A percentile compares a stretch with the other conserved stretches of the same genome.
These are phyloP conservation scores for Rhodotorula sp. DNA, from an alignment of 1,284 basidiomycete species.

Conservation along the genomic window DNA sequence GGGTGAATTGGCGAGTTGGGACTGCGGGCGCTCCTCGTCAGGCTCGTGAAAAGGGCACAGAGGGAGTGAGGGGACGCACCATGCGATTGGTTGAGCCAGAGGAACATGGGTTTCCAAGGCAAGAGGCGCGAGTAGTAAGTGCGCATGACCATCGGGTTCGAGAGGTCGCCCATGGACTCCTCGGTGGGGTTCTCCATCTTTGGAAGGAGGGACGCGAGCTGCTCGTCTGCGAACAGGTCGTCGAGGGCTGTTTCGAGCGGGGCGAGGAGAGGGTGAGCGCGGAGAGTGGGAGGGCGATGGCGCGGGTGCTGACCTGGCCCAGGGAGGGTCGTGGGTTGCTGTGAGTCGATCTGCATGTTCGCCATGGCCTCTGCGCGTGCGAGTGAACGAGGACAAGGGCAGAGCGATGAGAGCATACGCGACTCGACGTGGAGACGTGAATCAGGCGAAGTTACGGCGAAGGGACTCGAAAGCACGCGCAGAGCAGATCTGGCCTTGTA, in stretches of 20 bases:
- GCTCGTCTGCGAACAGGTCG: slow-evolving; percentile 33
- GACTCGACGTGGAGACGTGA: not conserved
- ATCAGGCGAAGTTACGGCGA: not conserved
- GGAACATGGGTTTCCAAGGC: slow-evolving; percentile 89
- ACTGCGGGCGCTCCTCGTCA: slow-evolving; percentile 43
- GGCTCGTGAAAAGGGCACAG: not conserved
- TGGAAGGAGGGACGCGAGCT: slow-evolving; percentile 8
- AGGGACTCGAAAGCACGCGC: too few relatives aligned
- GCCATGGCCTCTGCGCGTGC: slow-evolving; percentile 6
- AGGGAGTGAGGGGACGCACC: slow-evolving; percentile 43
- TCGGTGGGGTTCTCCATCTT: slow-evolving; percentile 21
- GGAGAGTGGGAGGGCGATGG: not conserved
- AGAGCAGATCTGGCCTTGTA: too few relatives aligned
- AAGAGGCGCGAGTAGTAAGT: slow-evolving; percentile 89
- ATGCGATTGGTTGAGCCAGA: slow-evolving; percentile 92
- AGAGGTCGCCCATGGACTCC: slow-evolving; percentile 47
- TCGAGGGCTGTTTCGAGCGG: slow-evolving; percentile 26
- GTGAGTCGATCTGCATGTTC: slow-evolving; percentile 22
- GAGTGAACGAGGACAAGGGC: not conserved
- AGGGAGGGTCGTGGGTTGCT: not conserved
- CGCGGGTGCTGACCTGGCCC: slow-evolving; percentile 18
- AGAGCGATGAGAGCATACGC: not conserved
- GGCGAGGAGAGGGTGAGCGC: not conserved
- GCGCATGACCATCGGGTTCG: slow-evolving; percentile 68
- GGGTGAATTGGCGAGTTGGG: slow-evolving; percentile 68